These are phyloP conservation scores for Pseudopediastrum boryanum DNA, from an alignment of 139 green algal species.

Conservation along the genomic window DNA sequence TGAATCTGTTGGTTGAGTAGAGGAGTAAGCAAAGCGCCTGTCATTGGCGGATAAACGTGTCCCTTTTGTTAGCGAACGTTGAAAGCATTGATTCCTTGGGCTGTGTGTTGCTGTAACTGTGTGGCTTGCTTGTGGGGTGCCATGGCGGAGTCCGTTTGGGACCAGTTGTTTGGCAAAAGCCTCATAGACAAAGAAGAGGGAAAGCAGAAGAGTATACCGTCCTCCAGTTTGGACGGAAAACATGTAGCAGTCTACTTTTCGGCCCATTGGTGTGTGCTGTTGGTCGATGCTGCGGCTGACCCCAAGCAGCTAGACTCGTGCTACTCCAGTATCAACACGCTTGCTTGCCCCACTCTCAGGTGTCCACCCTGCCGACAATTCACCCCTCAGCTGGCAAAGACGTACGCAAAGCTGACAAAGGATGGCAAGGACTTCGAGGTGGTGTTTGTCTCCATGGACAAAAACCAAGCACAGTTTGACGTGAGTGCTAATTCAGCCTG, in stretches of 20 bases:
- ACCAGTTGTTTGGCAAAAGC: constrained; percentile 9
- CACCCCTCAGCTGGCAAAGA: constrained; percentile 50
- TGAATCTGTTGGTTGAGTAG: too few relatives aligned
- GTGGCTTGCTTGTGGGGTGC: too few relatives aligned
- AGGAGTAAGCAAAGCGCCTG: too few relatives aligned
- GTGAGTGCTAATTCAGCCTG: too few relatives aligned
- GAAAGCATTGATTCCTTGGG: too few relatives aligned
- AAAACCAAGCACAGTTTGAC: constrained; percentile 41
- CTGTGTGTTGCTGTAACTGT: too few relatives aligned
- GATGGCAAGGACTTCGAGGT: constrained; percentile 51
- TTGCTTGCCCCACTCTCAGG: constrained; percentile 8
- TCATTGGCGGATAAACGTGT: too few relatives aligned
- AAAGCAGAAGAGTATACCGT: background rate
- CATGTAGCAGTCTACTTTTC: constrained; percentile 60
- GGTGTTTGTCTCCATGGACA: constrained; percentile 58
- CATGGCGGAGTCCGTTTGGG: background rate
- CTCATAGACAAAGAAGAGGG: background rate
- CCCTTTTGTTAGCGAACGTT: too few relatives aligned
- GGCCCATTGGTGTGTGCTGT: constrained; percentile 47
- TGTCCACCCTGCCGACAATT: constrained; percentile 62
- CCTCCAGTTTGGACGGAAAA: constrained; percentile 47
- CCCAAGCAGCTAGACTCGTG: background rate
- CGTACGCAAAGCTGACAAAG: constrained; percentile 48
- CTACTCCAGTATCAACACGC: background rate
- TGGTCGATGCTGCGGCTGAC: background rate